Conservation (phyloP, 257 asterid genomes). For the Solanum chmielewskii region DNA sequence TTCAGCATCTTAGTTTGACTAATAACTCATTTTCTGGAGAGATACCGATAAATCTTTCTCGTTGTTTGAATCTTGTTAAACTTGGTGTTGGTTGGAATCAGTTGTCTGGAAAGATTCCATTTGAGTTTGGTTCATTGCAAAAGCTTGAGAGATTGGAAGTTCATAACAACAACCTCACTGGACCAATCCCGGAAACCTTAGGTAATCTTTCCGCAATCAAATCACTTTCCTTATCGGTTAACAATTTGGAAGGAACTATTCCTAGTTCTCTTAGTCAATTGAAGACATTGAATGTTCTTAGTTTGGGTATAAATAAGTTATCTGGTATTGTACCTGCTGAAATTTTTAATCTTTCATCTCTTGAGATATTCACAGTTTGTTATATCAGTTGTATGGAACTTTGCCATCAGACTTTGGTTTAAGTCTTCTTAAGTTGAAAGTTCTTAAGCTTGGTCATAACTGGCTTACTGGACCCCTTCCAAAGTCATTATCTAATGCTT, state of each 20-base stretch:
- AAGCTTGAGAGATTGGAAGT: not conserved
- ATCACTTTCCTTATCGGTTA: not conserved
- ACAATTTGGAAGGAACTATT: not conserved
- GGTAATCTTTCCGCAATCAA: slow-evolving; percentile 1
- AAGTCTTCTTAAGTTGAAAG: not conserved
- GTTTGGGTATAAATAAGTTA: not conserved
- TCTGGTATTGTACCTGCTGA: not conserved
- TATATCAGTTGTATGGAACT: not conserved
- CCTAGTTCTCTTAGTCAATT: not conserved
- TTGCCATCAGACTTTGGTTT: not conserved
- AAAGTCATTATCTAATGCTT: not conserved
- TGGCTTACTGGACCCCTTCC: not conserved
- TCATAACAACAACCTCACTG: not conserved
- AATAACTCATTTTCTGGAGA: slow-evolving; percentile 1
- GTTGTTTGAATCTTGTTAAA: not conserved
- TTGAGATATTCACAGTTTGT: not conserved
- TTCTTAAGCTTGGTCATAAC: not conserved
- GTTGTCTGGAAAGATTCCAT: not conserved
- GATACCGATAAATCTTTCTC: not conserved
- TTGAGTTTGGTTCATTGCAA: not conserved
- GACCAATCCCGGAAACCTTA: not conserved
- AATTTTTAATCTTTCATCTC: slow-evolving; percentile 1
- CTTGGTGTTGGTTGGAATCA: not conserved
- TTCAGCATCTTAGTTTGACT: not conserved
- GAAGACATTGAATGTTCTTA: not conserved